phyloP scores from a whole-genome alignment of 2,329 filamentous ascomycete species.

The Sporothrix sp. region DNA sequence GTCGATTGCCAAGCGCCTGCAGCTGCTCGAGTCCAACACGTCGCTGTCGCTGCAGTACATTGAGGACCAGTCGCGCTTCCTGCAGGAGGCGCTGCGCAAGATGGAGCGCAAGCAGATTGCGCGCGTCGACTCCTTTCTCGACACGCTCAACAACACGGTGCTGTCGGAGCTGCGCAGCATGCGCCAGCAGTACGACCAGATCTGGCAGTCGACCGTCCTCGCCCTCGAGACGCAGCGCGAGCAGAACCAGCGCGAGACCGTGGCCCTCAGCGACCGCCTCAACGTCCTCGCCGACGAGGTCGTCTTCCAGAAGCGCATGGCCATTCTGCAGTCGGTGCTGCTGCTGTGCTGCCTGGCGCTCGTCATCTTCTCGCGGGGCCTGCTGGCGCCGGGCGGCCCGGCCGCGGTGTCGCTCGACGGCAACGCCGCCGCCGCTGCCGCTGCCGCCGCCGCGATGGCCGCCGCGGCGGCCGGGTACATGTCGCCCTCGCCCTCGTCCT shows the following conservation, averaged over 20 bases:
- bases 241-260: constrained; percentile 70
- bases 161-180: constrained; percentile 69
- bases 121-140: constrained; percentile 75
- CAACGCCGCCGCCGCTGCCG: constrained; percentile 4
- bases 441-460: constrained; percentile 10
- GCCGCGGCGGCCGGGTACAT: constrained; percentile 15
- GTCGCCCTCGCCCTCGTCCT: constrained; percentile 19
- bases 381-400: constrained; percentile 22
- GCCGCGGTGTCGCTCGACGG: neutral
- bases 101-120: constrained; percentile 78
- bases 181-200: constrained; percentile 81
- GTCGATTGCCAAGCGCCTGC: constrained; percentile 83
- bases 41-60: constrained; percentile 92
- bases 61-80: constrained; percentile 84
- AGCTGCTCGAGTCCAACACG: constrained; percentile 84
- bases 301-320: constrained; percentile 78
- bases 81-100: constrained; percentile 76
- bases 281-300: constrained; percentile 91
- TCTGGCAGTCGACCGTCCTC: constrained; percentile 92
- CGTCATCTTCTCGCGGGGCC: constrained; percentile 64
- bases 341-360: constrained; percentile 78
- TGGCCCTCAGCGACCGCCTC: constrained; percentile 69
- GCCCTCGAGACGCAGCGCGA: constrained; percentile 84
- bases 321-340: constrained; percentile 80
- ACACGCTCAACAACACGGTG: constrained; percentile 79